Evolutionary conservation across 208 protist species (phyloP).

Genomic region (Acanthamoeba castellanii): DNA sequence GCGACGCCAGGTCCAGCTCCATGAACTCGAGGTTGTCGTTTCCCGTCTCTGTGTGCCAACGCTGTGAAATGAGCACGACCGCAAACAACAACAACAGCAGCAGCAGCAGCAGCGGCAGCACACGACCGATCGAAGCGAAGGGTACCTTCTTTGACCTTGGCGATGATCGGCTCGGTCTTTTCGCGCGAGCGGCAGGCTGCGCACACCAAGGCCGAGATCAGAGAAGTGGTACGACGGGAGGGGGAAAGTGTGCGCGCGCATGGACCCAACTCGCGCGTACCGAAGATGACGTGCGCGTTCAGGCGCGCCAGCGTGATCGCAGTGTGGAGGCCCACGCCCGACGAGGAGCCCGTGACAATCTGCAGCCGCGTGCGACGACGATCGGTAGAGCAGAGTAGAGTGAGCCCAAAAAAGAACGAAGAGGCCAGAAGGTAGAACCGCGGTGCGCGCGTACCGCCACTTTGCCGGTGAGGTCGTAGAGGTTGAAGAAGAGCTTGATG

Average conservation of each 20-base stretch:
- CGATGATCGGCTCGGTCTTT: slow-evolving; percentile 27
- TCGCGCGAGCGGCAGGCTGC: slow-evolving; percentile 25
- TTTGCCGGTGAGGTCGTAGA: slow-evolving; percentile 52
- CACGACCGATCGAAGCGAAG: neutral
- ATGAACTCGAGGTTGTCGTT: slow-evolving; percentile 57
- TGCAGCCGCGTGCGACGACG: neutral
- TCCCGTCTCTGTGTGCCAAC: neutral
- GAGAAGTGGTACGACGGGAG: neutral
- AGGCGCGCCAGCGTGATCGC: slow-evolving; percentile 21
- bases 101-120: too few species aligned
- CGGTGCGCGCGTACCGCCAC: neutral
- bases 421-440: neutral
- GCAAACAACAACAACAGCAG: too few species aligned
- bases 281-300: slow-evolving; percentile 68
- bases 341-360: slow-evolving; percentile 56
- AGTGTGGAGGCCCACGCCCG: slow-evolving; percentile 58
- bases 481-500: slow-evolving; percentile 37
- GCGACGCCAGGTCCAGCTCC: slow-evolving; percentile 63
- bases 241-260: neutral
- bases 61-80: neutral
- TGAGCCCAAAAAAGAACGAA: neutral
- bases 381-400: neutral
- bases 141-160: slow-evolving; percentile 3
- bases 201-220: neutral
- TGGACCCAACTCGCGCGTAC: neutral